A percentile compares a stretch with the other conserved stretches of the same genome.
Evolutionary conservation across 306 rosid genomes (phyloP).

Genomic region (Casuarina cunninghamiana): DNA sequence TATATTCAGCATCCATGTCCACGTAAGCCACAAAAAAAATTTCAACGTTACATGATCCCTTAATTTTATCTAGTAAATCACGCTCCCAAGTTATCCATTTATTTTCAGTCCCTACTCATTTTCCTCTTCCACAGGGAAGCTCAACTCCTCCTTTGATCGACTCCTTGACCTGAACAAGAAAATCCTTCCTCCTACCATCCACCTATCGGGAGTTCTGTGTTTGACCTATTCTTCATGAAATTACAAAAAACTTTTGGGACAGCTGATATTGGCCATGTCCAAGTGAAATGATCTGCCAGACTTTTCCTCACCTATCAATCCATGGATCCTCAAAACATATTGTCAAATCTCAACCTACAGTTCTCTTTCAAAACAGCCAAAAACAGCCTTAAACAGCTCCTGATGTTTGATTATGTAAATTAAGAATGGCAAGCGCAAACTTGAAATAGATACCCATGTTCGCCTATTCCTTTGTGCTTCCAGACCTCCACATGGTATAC

Average conservation of each 20-base stretch:
- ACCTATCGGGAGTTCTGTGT: background rate
- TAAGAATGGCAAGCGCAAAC: background rate
- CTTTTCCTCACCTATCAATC: background rate
- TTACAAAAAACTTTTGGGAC: background rate
- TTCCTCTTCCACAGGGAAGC: background rate
- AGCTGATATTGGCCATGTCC: background rate
- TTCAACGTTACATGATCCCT: background rate
- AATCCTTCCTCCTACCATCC: background rate
- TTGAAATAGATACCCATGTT: background rate
- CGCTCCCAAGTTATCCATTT: background rate
- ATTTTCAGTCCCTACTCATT: background rate
- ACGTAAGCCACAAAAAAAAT: background rate
- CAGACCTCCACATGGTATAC: conserved; percentile 5
- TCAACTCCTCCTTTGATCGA: background rate
- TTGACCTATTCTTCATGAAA: background rate
- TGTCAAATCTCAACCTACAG: background rate
- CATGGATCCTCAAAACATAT: background rate
- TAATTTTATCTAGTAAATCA: background rate
- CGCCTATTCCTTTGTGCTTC: background rate
- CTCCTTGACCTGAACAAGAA: background rate
- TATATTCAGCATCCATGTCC: background rate
- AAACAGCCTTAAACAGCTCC: background rate
- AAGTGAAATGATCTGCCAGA: background rate
- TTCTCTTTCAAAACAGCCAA: background rate
- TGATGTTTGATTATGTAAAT: background rate